These are phyloP conservation scores for Phanerodontia chrysosporium DNA, from an alignment of 768 basidiomycete genomes.

Conservation along the genomic window DNA sequence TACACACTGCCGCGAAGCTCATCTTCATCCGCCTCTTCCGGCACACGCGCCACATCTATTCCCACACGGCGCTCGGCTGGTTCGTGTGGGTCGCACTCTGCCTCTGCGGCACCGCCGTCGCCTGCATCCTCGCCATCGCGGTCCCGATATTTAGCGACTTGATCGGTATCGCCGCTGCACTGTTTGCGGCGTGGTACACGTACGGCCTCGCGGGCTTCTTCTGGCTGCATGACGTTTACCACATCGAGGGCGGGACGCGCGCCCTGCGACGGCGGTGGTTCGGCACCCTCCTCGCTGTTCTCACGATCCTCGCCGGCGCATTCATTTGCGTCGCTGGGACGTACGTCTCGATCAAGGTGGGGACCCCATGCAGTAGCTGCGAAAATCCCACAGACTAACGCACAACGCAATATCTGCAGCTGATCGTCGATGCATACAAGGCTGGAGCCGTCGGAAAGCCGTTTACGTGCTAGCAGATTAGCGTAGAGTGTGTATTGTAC, in stretches of 20 bases:
- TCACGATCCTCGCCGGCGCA: conserved; percentile 43
- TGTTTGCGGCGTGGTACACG: conserved; percentile 59
- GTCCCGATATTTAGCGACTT: conserved; percentile 55
- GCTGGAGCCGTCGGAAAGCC: conserved; percentile 41
- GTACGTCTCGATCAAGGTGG: conserved; percentile 48
- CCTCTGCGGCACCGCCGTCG: conserved; percentile 34
- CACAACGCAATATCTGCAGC: conserved; percentile 26
- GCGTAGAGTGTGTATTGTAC: not conserved
- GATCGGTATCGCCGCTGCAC: conserved; percentile 47
- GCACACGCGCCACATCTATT: conserved; percentile 42
- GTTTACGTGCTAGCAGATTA: conserved; percentile 35
- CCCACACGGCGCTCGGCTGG: conserved; percentile 50
- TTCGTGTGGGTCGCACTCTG: conserved; percentile 42
- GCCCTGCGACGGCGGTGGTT: conserved; percentile 29
- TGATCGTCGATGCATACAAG: conserved; percentile 43
- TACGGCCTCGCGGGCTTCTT: conserved; percentile 52
- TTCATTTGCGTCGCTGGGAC: conserved; percentile 53
- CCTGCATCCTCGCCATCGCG: conserved; percentile 44
- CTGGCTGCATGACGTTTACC: conserved; percentile 47
- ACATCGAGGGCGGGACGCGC: conserved; percentile 31
- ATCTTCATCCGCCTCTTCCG: conserved; percentile 50
- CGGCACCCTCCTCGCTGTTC: conserved; percentile 33
- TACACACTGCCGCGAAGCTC: conserved; percentile 51
- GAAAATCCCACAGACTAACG: not conserved
- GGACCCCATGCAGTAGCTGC: conserved; percentile 6